Evolutionary conservation across 352 stramenopile species (phyloP).

Genomic region (Phytophthora megakarya): DNA sequence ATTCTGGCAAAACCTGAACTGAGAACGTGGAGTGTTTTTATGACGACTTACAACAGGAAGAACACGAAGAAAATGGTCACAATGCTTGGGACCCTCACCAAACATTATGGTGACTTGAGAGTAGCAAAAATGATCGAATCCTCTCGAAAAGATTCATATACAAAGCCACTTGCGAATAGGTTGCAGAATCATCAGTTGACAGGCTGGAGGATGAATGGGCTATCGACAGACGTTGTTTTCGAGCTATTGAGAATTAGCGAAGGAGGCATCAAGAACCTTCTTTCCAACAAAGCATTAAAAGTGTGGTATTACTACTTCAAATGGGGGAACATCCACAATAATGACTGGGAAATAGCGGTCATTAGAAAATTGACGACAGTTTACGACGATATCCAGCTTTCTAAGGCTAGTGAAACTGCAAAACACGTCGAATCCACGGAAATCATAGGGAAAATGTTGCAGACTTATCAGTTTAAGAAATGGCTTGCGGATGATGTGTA

Average conservation of each 20-base stretch:
- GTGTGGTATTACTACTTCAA: slow-evolving; percentile 13
- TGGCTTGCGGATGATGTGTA: not conserved
- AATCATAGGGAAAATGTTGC: not conserved
- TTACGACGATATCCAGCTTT: slow-evolving; percentile 3
- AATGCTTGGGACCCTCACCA: slow-evolving; percentile 4
- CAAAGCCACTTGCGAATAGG: not conserved
- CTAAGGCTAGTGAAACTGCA: not conserved
- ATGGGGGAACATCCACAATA: not conserved
- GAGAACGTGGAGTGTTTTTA: slow-evolving; percentile 6
- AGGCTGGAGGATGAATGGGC: not conserved
- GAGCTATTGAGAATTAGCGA: not conserved
- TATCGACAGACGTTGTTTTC: slow-evolving; percentile 1
- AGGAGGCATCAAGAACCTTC: not conserved
- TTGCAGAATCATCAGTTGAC: slow-evolving; percentile 8
- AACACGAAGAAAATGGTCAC: slow-evolving; percentile 5
- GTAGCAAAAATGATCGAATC: slow-evolving; percentile 3
- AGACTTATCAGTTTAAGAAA: slow-evolving; percentile 3
- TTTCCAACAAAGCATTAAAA: slow-evolving; percentile 3
- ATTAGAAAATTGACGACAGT: slow-evolving; percentile 3
- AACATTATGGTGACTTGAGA: not conserved
- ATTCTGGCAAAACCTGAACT: not conserved
- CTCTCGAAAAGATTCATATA: not conserved
- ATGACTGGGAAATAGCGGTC: not conserved
- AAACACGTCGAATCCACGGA: not conserved
- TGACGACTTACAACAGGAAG: slow-evolving; percentile 9